These are phyloP conservation scores for Saccharomyces kudriavzevii DNA, from an alignment of 805 yeast genomes.

Conservation along the genomic window DNA sequence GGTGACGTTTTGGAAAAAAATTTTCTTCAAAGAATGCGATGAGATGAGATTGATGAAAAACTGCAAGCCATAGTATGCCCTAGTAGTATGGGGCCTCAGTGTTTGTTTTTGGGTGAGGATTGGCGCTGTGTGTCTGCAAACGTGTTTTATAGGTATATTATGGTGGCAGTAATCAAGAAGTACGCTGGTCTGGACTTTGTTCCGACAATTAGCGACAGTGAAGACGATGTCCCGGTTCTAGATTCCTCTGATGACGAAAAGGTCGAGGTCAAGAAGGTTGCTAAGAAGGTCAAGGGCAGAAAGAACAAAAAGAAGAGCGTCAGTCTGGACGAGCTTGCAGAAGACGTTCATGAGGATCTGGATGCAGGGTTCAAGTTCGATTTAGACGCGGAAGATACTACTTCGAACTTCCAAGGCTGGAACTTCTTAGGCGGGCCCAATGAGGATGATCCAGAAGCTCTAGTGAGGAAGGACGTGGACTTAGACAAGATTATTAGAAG, in stretches of 20 bases:
- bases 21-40: constrained; percentile 12
- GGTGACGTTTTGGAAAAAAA: constrained; percentile 2
- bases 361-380: constrained; percentile 71
- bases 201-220: constrained; percentile 70
- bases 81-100: not conserved
- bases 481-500: constrained; percentile 79
- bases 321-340: constrained; percentile 30
- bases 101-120: not conserved
- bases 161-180: constrained; percentile 8
- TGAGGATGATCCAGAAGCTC: constrained; percentile 8
- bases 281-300: constrained; percentile 17
- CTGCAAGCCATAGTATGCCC: not conserved
- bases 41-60: constrained; percentile 16
- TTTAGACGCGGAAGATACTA: constrained; percentile 46
- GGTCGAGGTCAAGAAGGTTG: constrained; percentile 21
- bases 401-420: constrained; percentile 66
- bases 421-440: constrained; percentile 50
- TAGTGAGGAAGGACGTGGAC: constrained; percentile 57
- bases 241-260: constrained; percentile 42
- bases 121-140: not conserved
- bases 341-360: constrained; percentile 43
- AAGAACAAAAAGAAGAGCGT: constrained; percentile 20
- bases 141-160: not conserved
- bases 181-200: constrained; percentile 40
- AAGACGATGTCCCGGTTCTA: constrained; percentile 52